Conservation (phyloP, 441 rosid species). For the Arabidopsis lyrata region DNA sequence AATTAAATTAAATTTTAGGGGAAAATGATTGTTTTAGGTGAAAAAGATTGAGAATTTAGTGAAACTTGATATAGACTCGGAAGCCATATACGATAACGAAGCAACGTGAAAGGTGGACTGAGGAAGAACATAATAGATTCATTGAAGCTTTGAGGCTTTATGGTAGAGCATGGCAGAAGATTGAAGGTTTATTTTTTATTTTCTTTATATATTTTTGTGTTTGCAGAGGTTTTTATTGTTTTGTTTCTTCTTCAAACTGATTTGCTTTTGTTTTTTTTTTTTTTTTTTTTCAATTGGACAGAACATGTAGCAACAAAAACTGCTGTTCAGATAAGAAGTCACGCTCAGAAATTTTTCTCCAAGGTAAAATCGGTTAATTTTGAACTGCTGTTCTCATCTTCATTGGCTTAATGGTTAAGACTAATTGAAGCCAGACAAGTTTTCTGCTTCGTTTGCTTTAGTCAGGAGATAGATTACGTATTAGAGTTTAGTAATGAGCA, state of each 20-base stretch:
- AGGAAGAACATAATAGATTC: constrained; percentile 49
- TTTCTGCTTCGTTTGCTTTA: constrained; percentile 15
- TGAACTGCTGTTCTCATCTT: constrained; percentile 4
- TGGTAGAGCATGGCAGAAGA: constrained; percentile 50
- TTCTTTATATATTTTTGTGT: background rate
- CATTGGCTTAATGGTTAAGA: constrained; percentile 11
- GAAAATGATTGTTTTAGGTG: background rate
- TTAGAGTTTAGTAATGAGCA: background rate
- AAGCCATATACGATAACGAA: constrained; percentile 51
- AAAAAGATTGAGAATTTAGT: background rate
- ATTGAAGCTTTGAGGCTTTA: constrained; percentile 49
- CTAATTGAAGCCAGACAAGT: constrained; percentile 28
- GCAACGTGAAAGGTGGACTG: constrained; percentile 50
- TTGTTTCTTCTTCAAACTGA: constrained; percentile 21
- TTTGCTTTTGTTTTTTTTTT: background rate
- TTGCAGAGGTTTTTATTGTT: background rate
- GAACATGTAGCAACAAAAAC: constrained; percentile 89
- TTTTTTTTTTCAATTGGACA: constrained; percentile 39
- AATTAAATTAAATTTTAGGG: background rate
- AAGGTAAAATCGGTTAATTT: constrained; percentile 57
- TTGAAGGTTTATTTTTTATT: constrained; percentile 33
- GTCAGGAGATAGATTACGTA: background rate
- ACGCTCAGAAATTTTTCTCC: constrained; percentile 96
- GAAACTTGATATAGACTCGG: constrained; percentile 26
- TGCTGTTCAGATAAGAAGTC: constrained; percentile 94